Base-by-base conservation (phyloP, 2,329 filamentous ascomycete species). In the Penicillium fuscoglaucum region DNA sequence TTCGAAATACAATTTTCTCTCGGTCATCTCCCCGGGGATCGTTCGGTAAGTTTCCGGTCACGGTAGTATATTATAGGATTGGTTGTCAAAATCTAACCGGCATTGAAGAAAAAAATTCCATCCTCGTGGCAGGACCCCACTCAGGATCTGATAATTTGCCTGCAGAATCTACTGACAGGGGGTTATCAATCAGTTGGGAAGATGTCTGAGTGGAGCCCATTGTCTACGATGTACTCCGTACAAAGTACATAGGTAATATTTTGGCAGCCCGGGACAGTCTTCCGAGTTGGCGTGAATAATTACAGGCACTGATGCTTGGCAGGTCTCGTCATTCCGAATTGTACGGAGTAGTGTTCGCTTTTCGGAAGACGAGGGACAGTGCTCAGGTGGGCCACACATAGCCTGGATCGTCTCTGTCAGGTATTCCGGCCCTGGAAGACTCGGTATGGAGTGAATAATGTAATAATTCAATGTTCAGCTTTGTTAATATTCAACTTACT, bases 81-180 rank as follows among this genome's bases (percentile, higher is more conserved):
- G n/a, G 10, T 12, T 37, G 41, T 55, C 44, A 37, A 17, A 13
- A 9, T 28, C 3, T 21, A 26, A 5, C 39, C 35, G 6, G 21
- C 24, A n/a, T 19, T 55, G 35, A 19, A 21, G 7, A 15, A 46
- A 31, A n/a, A 48, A 31, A 15, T 29, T 2, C 17, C 7, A 26
- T 29, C 33, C 33, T 47, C 49, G 35, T 53, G 49, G 49, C 49
- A 28, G n/a, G 33, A 43, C 55, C 19, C 56, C 56, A 58, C 56
- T 31, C 24, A 39, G 39, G 56, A 55, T 58, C 56, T 45, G 56
- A 58, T 58, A 50, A 55, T n/a, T 37, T 37, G n/a, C 28, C 45
- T 46, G 56, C 56, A 45, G 56, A 39, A 37, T 24, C 24, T 24
- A 6, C 19, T 40, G 10, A 8, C 3, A 12, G 31, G 21, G 21